These are phyloP conservation scores for Lasiodiplodia gonubiensis DNA, from an alignment of 2,329 filamentous ascomycete genomes.

Conservation along the genomic window DNA sequence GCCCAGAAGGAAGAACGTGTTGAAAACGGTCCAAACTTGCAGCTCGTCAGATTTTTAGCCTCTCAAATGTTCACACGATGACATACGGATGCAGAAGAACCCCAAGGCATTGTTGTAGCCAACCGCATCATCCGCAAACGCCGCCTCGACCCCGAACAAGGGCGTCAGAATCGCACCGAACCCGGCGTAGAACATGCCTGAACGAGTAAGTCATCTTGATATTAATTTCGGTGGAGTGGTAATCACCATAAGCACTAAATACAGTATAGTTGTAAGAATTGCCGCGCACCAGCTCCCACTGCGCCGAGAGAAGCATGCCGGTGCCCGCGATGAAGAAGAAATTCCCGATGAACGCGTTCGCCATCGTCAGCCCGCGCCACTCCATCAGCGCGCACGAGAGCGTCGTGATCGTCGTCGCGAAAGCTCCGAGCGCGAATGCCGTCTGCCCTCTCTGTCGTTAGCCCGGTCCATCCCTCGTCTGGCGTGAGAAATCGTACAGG, in stretches of 20 bases:
- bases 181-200: slow-evolving; percentile 56
- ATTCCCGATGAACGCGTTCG: slow-evolving; percentile 25
- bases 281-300: slow-evolving; percentile 61
- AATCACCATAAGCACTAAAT: slow-evolving; percentile 59
- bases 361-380: slow-evolving; percentile 56
- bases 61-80: not conserved
- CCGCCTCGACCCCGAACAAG: slow-evolving; percentile 51
- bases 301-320: slow-evolving; percentile 60
- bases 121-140: slow-evolving; percentile 50
- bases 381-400: slow-evolving; percentile 61
- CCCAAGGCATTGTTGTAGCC: slow-evolving; percentile 58
- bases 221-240: not conserved
- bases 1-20: slow-evolving; percentile 55
- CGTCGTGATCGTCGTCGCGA: slow-evolving; percentile 61
- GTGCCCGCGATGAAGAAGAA: slow-evolving; percentile 53
- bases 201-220: not conserved
- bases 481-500: not conserved
- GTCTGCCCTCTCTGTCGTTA: slow-evolving; percentile 40
- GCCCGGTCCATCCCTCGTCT: not conserved
- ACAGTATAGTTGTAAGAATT: slow-evolving; percentile 62
- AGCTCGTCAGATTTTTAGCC: slow-evolving; percentile 29
- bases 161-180: slow-evolving; percentile 57
- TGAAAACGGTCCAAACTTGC: slow-evolving; percentile 54
- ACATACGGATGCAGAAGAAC: slow-evolving; percentile 54
- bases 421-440: slow-evolving; percentile 58